Evolutionary conservation across 176 grass and related monocot genomes (phyloP).

Genomic region (Aegilops speltoides): DNA sequence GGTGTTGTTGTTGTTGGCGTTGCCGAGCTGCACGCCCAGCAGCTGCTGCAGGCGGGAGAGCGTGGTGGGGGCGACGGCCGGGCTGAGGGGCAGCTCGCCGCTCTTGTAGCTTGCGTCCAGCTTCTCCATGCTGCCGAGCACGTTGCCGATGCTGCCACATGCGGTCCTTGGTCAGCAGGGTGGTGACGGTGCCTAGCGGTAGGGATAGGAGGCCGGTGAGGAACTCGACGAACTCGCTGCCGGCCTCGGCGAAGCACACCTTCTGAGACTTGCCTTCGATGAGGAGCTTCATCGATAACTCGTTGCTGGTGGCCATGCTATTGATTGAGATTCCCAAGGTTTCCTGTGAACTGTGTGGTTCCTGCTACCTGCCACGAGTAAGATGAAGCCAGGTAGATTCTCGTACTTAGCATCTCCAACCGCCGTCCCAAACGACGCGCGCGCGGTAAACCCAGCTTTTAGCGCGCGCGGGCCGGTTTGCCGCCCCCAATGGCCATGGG

Average conservation of each 20-base stretch:
- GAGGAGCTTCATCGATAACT: constrained; percentile 30
- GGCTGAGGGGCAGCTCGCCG: not conserved
- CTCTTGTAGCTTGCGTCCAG: not conserved
- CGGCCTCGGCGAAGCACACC: constrained; percentile 33
- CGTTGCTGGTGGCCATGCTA: not conserved
- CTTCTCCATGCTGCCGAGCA: constrained; percentile 2
- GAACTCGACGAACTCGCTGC: constrained; percentile 10
- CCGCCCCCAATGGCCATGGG: too few species aligned
- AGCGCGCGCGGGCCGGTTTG: too few species aligned
- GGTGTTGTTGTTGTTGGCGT: not conserved
- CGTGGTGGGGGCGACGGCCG: not conserved
- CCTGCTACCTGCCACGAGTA: not conserved
- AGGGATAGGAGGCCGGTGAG: constrained; percentile 18
- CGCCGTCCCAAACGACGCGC: too few species aligned
- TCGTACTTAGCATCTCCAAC: too few species aligned
- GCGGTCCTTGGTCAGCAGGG: constrained; percentile 26
- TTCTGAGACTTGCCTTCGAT: constrained; percentile 19
- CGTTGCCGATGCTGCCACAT: constrained; percentile 33
- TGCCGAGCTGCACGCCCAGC: not conserved
- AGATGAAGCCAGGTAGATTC: too few species aligned
- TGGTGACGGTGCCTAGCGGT: constrained; percentile 15
- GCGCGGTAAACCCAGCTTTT: too few species aligned
- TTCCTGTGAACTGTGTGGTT: not conserved
- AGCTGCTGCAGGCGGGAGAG: constrained; percentile 11
- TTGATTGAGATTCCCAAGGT: not conserved